Base-by-base conservation (phyloP, 257 asterid genomes). In the Solanum bulbocastanum region DNA sequence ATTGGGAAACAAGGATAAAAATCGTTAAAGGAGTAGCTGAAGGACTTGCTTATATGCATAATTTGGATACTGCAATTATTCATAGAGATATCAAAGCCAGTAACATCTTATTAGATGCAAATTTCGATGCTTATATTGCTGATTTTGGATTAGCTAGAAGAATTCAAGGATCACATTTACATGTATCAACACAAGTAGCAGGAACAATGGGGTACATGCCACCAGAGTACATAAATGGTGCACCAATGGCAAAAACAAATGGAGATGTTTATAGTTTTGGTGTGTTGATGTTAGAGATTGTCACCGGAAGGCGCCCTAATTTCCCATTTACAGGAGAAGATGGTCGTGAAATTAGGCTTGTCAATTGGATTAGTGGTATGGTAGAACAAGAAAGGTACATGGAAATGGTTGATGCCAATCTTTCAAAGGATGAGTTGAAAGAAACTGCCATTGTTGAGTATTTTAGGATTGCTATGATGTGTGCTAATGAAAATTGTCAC, bases 201-300 rank as follows among this genome's bases (percentile, higher is more conserved):
- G 99, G 99, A 27, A 96, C 99, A 6, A 93, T 96, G 98, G 98
- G 99, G 44, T 96, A 96, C 90, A 94, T 96, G 95, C 99, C 99
- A 2, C 98, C 99, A 10, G 99, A 96, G 88, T 95, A 96, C 62
- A 82, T 96, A 0, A 42, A 90, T 8, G 98, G 98, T 2, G 93
- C 97, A 58, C 87, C 94, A 5, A 89, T 35, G 90, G 99, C 98
- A 3, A 93, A 93, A 0, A 85, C 91, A 79, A 44, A 37, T 82
- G 99, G 98, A 0, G 99, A 95, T 35, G 96, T 96, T 33, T 96
- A 95, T 62, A 96, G 99, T 84, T 96, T 95, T 60, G 99, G 99
- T 3, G 95, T 96, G 11, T 86, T 96, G 9, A 90, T 92, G 93
- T 9, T 96, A 87, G 99, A 96, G 91, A 92, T 92, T 10, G 75